Evolutionary conservation across 2,329 filamentous ascomycete species (phyloP), one percentile per base, ranked within the genome.

Genomic region (Hypoxylon sp.): DNA sequence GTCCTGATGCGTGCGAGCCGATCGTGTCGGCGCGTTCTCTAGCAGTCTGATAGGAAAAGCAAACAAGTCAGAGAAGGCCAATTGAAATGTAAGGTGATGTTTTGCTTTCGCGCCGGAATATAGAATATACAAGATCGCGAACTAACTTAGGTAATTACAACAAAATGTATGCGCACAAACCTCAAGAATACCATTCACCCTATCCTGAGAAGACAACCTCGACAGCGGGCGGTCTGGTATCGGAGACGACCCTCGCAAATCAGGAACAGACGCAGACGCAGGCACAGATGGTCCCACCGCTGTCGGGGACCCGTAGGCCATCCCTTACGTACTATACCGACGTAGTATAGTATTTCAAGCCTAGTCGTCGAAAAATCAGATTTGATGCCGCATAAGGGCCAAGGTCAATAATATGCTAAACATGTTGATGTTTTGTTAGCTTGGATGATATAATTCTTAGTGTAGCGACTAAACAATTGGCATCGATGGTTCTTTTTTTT

Each of bases 111-210:
- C n/a, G n/a, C n/a, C n/a, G n/a, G n/a, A n/a, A n/a, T n/a, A n/a
- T n/a, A n/a, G n/a, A n/a, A n/a, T n/a, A n/a, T n/a, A n/a, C n/a
- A 12, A 15, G 38, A 44, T 13, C 19, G 21, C 13, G 21, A 20
- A 30, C 23, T 3, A 21, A 15, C 20, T 25, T 26, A 30, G 12
- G 36, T 12, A 41, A 46, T 42, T 35, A 20, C 16, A 17, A 23
- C n/a, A n/a, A n/a, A n/a, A n/a, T n/a, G n/a, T 30, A 38, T 38
- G 25, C 38, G 23, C 12, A 65, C 73, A 62, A 65, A 78, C 76
- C 71, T 79, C 72, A 48, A 79, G 70, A 45, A 79, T 78, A 50
- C 72, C 72, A 53, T 71, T 69, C 57, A 79, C 70, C 42, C 75
- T 75, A 46, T 73, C 73, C 51, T 67, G 70, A 6, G 67, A 70